Evolutionary conservation across 371 early-diverging fungal species (phyloP), one percentile per base, ranked within the genome.

Genomic region (Catenaria anguillulae): DNA sequence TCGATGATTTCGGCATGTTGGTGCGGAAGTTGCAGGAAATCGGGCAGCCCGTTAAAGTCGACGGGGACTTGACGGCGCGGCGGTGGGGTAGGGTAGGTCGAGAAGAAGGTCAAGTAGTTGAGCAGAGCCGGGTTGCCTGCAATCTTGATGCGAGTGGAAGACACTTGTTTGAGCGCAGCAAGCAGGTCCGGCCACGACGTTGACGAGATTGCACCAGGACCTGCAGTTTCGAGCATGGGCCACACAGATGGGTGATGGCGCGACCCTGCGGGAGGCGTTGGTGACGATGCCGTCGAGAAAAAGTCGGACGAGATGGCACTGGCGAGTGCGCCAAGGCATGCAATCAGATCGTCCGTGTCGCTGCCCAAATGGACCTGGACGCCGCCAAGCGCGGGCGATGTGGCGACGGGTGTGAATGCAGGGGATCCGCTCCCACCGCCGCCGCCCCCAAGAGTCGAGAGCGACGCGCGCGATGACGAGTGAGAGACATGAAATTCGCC

Each of bases 11-110:
- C 59, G 37, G 40, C 24, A 2, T 58, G 59, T 26, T 8, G 59
- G 40, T 36, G 43, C 40, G 59, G 59, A 8, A 58, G 29, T 8
- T 58, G 37, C 59, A 58, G 29, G 59, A 58, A 58, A 45, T 58
- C 43, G 59, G 43, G 37, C 13, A 40, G 17, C 6, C 36, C 43
- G 13, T 35, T 17, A 21, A 58, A 43, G 24, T 36, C 36, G 34
- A 58, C 40, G 43, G 37, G 59, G 29, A 58, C 13, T 4, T 8
- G 21, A 45, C 40, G 59, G 8, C 6, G 19, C n/a, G 21, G 37
- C 24, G 43, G 59, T 26, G 59, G 37, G 8, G 6, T 13, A 15
- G 59, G 59, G 31, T 36, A 21, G 40, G 6, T 13, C 15, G 59
- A 24, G 19, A 58, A 58, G 45, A 58, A 58, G 1, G 26, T 19